Evolutionary conservation across 2,329 filamentous ascomycete species (phyloP).

Genomic region (Didymella glomerata): DNA sequence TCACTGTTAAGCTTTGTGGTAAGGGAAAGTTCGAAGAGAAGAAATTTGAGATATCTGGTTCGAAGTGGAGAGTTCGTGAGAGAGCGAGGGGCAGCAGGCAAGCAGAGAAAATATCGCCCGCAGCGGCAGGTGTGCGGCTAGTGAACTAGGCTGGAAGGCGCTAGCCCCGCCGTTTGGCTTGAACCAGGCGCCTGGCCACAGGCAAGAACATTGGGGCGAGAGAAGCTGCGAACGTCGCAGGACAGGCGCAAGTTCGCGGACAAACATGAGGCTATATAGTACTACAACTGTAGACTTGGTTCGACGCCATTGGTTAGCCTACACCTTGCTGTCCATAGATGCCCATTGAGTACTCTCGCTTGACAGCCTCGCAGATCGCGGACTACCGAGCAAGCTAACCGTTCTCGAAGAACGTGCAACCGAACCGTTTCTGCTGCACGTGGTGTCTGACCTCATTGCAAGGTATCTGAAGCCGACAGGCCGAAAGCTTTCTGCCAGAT

Average conservation of each 20-base stretch:
- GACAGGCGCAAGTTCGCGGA: slow-evolving; percentile 1
- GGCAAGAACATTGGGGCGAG: slow-evolving; percentile 1
- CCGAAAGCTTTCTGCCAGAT: slow-evolving; percentile 5
- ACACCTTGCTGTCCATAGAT: slow-evolving; percentile 19
- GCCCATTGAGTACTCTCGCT: slow-evolving; percentile 26
- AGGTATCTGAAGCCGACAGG: slow-evolving; percentile 9
- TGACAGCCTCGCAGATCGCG: slow-evolving; percentile 24
- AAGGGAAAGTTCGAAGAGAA: slow-evolving; percentile 32
- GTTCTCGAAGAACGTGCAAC: slow-evolving; percentile 24
- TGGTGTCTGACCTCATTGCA: slow-evolving; percentile 15
- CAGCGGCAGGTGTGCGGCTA: slow-evolving; percentile 25
- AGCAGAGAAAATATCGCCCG: slow-evolving; percentile 35
- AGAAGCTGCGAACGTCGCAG: slow-evolving; percentile 6
- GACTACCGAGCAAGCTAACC: slow-evolving; percentile 29
- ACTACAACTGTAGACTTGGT: not conserved
- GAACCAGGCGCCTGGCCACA: slow-evolving; percentile 10
- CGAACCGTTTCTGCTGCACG: slow-evolving; percentile 27
- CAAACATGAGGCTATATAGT: slow-evolving; percentile 12
- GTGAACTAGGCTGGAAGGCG: slow-evolving; percentile 17
- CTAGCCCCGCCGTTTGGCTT: slow-evolving; percentile 25
- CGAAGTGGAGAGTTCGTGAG: slow-evolving; percentile 25
- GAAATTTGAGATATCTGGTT: slow-evolving; percentile 25
- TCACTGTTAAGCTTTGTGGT: slow-evolving; percentile 36
- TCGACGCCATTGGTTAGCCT: slow-evolving; percentile 10
- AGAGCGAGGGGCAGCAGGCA: slow-evolving; percentile 29